phyloP scores from a whole-genome alignment of 1,284 basidiomycete genomes.

The Tremellales sp. region DNA sequence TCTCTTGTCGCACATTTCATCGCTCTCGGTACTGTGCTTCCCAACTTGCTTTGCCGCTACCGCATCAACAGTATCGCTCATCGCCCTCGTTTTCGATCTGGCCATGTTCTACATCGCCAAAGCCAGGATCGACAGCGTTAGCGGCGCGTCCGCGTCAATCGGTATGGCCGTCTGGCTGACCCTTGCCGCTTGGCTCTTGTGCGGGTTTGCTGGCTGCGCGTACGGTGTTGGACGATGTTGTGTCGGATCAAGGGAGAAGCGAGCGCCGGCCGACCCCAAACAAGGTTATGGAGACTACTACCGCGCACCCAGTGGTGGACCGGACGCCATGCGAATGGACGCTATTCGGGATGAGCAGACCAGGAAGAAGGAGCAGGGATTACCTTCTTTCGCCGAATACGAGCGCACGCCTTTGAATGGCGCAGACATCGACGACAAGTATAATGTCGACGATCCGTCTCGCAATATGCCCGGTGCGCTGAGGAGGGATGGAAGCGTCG shows the following conservation, averaged over 20 bases:
- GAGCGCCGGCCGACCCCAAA: conserved; percentile 18
- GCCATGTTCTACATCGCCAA: conserved; percentile 80
- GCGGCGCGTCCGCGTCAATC: conserved; percentile 65
- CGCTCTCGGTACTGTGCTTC: conserved; percentile 77
- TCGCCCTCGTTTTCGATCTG: conserved; percentile 82
- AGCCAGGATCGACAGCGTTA: conserved; percentile 64
- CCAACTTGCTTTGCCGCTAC: conserved; percentile 73
- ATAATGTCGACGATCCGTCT: conserved; percentile 32
- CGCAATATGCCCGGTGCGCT: conserved; percentile 17
- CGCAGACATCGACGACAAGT: conserved; percentile 35
- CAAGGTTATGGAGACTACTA: conserved; percentile 4
- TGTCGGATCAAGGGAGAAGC: conserved; percentile 46
- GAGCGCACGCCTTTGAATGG: conserved; percentile 29
- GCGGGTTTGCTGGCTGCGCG: conserved; percentile 81
- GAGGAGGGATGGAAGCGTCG: conserved; percentile 24
- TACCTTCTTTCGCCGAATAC: conserved; percentile 31
- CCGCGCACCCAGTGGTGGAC: conserved; percentile 5
- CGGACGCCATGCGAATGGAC: conserved; percentile 34
- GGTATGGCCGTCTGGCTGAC: conserved; percentile 82
- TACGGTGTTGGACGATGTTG: conserved; percentile 76
- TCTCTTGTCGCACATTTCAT: conserved; percentile 74
- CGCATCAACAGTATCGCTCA: conserved; percentile 64
- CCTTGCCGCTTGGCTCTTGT: conserved; percentile 71
- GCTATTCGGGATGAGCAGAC: conserved; percentile 38
- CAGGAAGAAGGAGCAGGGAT: conserved; percentile 37